Conservation (phyloP, 2,329 filamentous ascomycete species). For the Botryotinia narcissicola region DNA sequence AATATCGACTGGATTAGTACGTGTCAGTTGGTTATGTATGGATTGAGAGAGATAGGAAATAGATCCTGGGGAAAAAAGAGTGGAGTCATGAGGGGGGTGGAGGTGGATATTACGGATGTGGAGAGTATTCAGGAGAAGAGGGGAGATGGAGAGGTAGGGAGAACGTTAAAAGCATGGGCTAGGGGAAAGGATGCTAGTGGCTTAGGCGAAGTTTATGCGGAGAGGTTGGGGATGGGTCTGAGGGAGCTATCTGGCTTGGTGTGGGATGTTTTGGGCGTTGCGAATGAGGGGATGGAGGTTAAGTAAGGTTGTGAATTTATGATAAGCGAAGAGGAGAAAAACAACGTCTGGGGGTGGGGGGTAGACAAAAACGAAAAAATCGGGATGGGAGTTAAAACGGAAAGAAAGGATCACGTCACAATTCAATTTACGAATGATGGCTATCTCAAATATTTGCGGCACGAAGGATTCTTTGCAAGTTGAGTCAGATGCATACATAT, state of each 20-base stretch:
- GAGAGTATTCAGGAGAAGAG: background rate
- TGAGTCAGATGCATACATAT: background rate
- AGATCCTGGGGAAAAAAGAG: constrained; percentile 14
- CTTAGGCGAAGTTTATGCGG: background rate
- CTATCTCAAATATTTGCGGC: background rate
- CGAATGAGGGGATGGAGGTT: background rate
- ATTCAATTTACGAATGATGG: background rate
- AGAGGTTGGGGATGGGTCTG: background rate
- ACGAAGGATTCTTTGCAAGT: background rate
- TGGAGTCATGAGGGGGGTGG: constrained; percentile 3
- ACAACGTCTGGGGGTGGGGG: background rate
- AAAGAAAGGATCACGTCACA: background rate
- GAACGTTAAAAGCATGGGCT: constrained; percentile 10
- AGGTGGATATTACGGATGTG: constrained; percentile 10
- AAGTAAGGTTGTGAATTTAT: background rate
- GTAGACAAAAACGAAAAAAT: background rate
- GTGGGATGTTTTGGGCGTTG: background rate
- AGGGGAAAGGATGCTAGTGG: background rate
- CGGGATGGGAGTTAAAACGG: background rate
- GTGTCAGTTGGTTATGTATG: constrained; percentile 14
- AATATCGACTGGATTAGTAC: constrained; percentile 23
- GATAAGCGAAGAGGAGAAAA: background rate
- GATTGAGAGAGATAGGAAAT: background rate
- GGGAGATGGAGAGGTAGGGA: background rate
- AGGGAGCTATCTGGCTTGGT: background rate